Conservation (phyloP, 2,329 filamentous ascomycete genomes). For the Pseudocercospora cruenta region DNA sequence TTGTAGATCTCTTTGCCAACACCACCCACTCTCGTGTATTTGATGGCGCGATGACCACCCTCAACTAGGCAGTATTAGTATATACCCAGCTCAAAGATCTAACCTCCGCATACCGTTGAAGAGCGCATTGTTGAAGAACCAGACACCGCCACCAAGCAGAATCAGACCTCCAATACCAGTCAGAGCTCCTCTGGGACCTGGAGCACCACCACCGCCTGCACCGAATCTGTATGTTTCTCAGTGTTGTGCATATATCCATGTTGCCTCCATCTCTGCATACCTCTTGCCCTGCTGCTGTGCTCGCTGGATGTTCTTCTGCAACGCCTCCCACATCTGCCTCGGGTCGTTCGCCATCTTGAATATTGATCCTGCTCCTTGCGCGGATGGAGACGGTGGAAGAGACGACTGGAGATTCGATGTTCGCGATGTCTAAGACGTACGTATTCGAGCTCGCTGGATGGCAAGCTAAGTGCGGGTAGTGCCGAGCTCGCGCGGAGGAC, state of each 20-base stretch:
- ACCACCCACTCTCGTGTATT: conserved; percentile 86
- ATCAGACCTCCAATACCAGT: conserved; percentile 59
- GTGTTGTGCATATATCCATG: conserved; percentile 16
- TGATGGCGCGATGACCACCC: conserved; percentile 98
- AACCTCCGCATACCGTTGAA: conserved; percentile 62
- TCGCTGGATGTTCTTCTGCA: conserved; percentile 63
- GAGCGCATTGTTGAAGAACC: conserved; percentile 65
- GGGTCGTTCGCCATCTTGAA: conserved; percentile 53
- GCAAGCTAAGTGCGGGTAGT: background rate
- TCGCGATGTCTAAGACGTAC: background rate
- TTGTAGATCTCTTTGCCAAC: conserved; percentile 94
- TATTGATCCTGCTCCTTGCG: background rate
- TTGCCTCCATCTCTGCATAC: conserved; percentile 29
- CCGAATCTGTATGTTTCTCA: conserved; percentile 45
- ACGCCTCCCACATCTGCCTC: conserved; percentile 66
- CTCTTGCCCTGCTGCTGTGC: conserved; percentile 53
- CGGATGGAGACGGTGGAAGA: background rate
- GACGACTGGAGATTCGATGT: background rate
- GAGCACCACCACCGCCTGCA: conserved; percentile 52
- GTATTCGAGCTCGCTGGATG: no score
- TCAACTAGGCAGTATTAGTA: conserved; percentile 62
- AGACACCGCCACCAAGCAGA: conserved; percentile 57
- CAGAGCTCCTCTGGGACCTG: conserved; percentile 55
- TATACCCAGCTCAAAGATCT: background rate
- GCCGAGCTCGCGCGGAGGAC: background rate